Conservation (phyloP, 805 yeast genomes). For the Candida parachauliodes region DNA sequence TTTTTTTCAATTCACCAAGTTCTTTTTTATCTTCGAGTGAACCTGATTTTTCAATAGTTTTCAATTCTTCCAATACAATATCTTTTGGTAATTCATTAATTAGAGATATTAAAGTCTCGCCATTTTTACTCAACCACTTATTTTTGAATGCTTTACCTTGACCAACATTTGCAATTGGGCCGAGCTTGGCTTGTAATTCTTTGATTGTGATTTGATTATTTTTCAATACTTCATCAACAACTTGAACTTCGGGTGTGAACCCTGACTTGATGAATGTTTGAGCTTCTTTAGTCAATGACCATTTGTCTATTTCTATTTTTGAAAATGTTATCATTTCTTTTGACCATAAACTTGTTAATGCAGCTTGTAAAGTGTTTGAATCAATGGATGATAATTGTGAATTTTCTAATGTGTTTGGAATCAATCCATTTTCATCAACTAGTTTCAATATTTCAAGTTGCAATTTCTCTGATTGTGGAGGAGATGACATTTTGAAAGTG, state of each 20-base stretch:
- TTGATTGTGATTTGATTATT: constrained; percentile 74
- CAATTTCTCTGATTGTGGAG: constrained; percentile 33
- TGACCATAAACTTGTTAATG: constrained; percentile 81
- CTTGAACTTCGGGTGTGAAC: constrained; percentile 77
- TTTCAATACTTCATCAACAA: constrained; percentile 69
- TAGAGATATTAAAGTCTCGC: constrained; percentile 69
- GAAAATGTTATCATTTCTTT: constrained; percentile 74
- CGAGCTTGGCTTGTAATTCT: constrained; percentile 70
- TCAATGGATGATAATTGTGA: constrained; percentile 58
- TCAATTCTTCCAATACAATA: constrained; percentile 61
- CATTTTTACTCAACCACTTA: constrained; percentile 91
- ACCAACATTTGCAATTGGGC: constrained; percentile 83
- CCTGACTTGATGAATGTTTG: constrained; percentile 73
- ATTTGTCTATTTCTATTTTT: constrained; percentile 70
- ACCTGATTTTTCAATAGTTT: constrained; percentile 54
- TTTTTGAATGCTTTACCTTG: constrained; percentile 97
- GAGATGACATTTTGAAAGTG: neutral
- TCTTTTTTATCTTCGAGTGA: constrained; percentile 59
- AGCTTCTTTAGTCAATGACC: constrained; percentile 79
- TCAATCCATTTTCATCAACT: constrained; percentile 52
- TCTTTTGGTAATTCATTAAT: constrained; percentile 59
- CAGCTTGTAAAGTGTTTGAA: constrained; percentile 70
- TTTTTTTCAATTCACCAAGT: constrained; percentile 83
- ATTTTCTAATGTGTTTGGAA: constrained; percentile 63
- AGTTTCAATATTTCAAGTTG: constrained; percentile 61